phyloP scores from a whole-genome alignment of 805 yeast species.

The Ogataea allantospora region DNA sequence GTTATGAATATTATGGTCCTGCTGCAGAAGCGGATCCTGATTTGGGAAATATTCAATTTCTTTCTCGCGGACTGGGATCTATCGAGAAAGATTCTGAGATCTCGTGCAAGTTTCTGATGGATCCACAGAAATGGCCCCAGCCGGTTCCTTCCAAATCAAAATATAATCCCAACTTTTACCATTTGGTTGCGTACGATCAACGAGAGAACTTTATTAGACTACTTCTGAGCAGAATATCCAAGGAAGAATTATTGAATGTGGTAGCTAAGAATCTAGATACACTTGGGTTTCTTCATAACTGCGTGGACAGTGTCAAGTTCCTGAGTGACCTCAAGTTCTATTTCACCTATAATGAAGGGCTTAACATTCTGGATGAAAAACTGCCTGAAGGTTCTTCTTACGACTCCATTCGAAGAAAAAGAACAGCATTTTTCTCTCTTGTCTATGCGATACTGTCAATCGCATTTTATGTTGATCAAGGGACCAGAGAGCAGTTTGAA shows the following conservation, averaged over 20 bases:
- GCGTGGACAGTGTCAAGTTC: background rate
- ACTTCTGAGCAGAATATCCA: background rate
- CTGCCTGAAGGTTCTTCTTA: background rate
- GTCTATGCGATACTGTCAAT: constrained; percentile 3
- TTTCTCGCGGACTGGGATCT: constrained; percentile 1
- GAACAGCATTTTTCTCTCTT: constrained; percentile 1
- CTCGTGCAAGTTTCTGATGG: background rate
- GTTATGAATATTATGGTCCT: no score
- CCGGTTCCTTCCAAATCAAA: background rate
- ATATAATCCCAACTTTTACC: background rate
- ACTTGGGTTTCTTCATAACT: constrained; percentile 3
- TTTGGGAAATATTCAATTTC: constrained; percentile 2
- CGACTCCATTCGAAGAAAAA: background rate
- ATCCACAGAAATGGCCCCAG: background rate
- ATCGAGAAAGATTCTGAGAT: background rate
- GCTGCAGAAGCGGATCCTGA: no score
- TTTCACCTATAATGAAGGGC: background rate
- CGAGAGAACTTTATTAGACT: background rate
- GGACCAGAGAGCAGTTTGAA: background rate
- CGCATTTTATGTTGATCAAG: constrained; percentile 1
- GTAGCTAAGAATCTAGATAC: background rate
- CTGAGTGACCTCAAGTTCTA: background rate
- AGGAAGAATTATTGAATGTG: background rate
- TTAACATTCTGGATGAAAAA: constrained; percentile 2
- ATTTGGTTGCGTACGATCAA: background rate